A percentile compares a stretch with the other conserved stretches of the same genome.
Conservation (phyloP, 2,329 filamentous ascomycete species). For the Mariannaea sp. region DNA sequence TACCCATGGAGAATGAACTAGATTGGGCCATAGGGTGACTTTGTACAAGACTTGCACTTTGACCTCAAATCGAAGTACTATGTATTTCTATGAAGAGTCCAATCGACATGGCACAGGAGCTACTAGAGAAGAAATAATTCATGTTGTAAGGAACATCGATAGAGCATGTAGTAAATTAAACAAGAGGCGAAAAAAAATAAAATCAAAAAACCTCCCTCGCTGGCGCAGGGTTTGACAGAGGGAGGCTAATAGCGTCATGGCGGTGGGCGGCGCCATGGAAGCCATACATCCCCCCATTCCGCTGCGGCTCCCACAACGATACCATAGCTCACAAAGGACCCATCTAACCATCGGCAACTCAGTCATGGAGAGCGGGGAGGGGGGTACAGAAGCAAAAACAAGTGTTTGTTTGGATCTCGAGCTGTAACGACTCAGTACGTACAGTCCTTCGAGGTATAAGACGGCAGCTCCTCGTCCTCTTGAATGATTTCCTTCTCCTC, state of each 20-base stretch:
- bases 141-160: no score
- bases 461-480: conserved; percentile 13
- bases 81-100: no score
- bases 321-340: conserved; percentile 13
- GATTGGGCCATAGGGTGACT: no score
- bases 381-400: not conserved
- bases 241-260: conserved; percentile 5
- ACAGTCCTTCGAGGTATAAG: conserved; percentile 12
- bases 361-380: not conserved
- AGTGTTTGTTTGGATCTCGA: not conserved
- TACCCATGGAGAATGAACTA: no score
- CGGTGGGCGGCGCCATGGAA: not conserved
- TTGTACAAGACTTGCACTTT: no score
- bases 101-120: no score
- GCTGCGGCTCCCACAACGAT: conserved; percentile 15
- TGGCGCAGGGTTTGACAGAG: not conserved
- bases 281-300: not conserved
- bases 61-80: no score
- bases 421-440: not conserved
- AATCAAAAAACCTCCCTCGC: not conserved
- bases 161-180: no score
- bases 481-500: not conserved
- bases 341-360: conserved; percentile 2
- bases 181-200: no score
- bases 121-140: no score